phyloP scores from a whole-genome alignment of 192 early-diverging fungal genomes.

The Backusella parvicylindrica region DNA sequence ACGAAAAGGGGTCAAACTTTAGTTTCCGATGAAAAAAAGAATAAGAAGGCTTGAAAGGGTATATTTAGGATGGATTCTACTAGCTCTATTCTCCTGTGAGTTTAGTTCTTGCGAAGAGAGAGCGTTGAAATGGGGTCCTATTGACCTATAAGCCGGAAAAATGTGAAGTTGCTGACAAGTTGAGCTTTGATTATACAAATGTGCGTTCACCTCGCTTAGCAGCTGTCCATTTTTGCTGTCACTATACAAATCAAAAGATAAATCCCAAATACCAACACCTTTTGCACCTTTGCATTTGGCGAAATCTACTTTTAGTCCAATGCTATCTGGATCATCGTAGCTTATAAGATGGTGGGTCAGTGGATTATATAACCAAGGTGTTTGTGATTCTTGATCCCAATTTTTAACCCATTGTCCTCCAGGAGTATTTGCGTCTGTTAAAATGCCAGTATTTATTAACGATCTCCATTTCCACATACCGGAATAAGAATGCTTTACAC shows the following conservation, averaged over 20 bases:
- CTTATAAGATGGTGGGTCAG: constrained; percentile 58
- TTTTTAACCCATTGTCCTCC: constrained; percentile 55
- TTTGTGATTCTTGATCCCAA: constrained; percentile 58
- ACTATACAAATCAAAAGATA: background rate
- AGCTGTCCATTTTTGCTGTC: background rate
- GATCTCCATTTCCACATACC: constrained; percentile 11
- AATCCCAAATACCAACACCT: constrained; percentile 62
- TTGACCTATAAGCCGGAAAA: background rate
- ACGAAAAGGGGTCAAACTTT: background rate
- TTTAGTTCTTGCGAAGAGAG: background rate
- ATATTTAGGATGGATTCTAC: background rate
- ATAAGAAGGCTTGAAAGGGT: background rate
- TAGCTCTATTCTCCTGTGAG: background rate
- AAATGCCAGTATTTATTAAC: background rate
- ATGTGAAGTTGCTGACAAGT: background rate
- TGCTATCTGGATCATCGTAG: constrained; percentile 62
- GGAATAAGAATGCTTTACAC: background rate
- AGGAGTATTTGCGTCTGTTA: background rate
- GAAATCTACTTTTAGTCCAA: constrained; percentile 56
- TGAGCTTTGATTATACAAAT: background rate
- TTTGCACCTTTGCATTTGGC: constrained; percentile 49
- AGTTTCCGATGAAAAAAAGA: background rate
- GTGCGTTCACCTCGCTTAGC: background rate
- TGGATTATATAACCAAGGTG: constrained; percentile 72
- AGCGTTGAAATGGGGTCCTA: background rate